Percentiles rank a stretch among this genome's conserved stretches.
Conservation (phyloP, 164 flowering plant species). For the Stephania cephalantha region DNA sequence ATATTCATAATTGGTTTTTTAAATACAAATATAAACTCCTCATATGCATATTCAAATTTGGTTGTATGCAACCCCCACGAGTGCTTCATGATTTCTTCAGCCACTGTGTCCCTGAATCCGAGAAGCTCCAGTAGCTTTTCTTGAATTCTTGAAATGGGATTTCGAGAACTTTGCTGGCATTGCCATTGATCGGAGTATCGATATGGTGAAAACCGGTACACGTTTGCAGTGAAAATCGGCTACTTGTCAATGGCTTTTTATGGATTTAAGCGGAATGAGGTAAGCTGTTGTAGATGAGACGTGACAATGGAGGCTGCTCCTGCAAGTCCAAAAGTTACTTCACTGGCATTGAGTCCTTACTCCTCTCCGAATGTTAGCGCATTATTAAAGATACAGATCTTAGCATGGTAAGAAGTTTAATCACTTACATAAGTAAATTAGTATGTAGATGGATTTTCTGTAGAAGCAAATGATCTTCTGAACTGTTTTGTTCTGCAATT, state of each 20-base stretch:
- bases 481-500: conserved; percentile 1
- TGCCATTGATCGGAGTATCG: not conserved
- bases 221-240: too few species aligned
- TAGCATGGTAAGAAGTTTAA: conserved; percentile 52
- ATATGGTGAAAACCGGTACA: not conserved
- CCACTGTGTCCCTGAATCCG: conserved; percentile 17
- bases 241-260: not conserved
- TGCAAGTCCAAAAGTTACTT: conserved; percentile 35
- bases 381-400: conserved; percentile 60
- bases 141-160: conserved; percentile 16
- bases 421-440: not conserved
- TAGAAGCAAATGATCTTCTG: not conserved
- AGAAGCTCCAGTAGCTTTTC: conserved; percentile 18
- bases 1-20: too few species aligned
- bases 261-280: not conserved
- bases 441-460: not conserved
- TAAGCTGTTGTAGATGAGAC: not conserved
- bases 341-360: conserved; percentile 56
- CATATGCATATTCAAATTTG: too few species aligned
- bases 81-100: conserved; percentile 13
- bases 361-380: conserved; percentile 63
- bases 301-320: conserved; percentile 38
- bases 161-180: not conserved
- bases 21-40: too few species aligned
- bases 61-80: conserved; percentile 19